These are phyloP conservation scores for Catharanthus roseus DNA, from an alignment of 257 asterid species.

Conservation along the genomic window DNA sequence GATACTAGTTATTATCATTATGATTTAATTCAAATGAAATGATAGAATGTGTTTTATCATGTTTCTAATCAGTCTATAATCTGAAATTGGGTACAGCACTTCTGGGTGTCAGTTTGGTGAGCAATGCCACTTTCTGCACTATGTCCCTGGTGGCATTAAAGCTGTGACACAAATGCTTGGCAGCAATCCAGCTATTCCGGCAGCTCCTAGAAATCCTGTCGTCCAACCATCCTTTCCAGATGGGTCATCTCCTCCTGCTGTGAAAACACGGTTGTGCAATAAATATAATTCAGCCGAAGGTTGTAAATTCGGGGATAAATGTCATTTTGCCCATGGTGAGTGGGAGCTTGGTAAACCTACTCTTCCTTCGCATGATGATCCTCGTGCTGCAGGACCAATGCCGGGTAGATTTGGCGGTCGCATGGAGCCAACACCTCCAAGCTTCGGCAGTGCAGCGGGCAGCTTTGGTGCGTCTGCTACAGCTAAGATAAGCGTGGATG, in stretches of 20 bases:
- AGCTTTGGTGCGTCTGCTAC: conserved; percentile 71
- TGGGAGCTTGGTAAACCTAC: conserved; percentile 67
- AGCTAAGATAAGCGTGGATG: conserved; percentile 78
- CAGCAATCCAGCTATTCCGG: conserved; percentile 62
- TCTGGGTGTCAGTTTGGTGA: conserved; percentile 84
- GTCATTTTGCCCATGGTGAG: conserved; percentile 73
- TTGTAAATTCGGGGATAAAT: conserved; percentile 73
- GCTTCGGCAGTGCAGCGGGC: conserved; percentile 33
- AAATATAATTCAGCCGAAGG: conserved; percentile 65
- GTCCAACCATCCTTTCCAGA: conserved; percentile 53
- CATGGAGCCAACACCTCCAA: conserved; percentile 39
- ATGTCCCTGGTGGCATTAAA: conserved; percentile 81
- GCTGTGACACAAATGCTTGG: conserved; percentile 84
- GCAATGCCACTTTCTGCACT: conserved; percentile 75
- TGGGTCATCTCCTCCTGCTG: conserved; percentile 44
- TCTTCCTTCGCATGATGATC: conserved; percentile 43
- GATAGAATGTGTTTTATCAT: background rate
- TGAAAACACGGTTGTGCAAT: conserved; percentile 68
- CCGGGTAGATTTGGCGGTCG: conserved; percentile 48
- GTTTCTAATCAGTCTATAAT: background rate
- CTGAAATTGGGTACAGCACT: conserved; percentile 35
- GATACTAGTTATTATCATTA: background rate
- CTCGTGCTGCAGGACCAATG: conserved; percentile 36
- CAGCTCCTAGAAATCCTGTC: conserved; percentile 36
- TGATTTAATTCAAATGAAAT: background rate